phyloP scores from a whole-genome alignment of 495 filamentous ascomycete species.

The Thermothielavioides terrestris region DNA sequence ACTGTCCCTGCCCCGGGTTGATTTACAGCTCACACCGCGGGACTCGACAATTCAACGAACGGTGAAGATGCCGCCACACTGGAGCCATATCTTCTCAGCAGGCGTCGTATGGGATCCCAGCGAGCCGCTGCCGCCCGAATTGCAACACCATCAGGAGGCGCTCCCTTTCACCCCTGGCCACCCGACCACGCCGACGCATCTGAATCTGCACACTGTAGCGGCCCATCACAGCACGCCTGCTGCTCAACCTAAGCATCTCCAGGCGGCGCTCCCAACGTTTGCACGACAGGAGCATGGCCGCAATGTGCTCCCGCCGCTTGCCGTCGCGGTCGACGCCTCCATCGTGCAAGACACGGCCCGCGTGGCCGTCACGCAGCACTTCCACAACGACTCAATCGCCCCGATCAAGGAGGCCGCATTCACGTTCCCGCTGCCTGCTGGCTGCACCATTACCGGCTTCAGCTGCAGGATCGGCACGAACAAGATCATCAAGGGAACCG shows the following conservation, averaged over 20 bases:
- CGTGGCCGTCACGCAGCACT: slow-evolving; percentile 9
- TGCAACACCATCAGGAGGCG: background rate
- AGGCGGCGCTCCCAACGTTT: background rate
- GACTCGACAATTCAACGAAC: too few species aligned
- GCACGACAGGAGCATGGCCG: slow-evolving; percentile 5
- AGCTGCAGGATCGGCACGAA: slow-evolving; percentile 4
- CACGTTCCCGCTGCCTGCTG: slow-evolving; percentile 12
- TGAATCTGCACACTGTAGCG: too few species aligned
- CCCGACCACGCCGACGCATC: too few species aligned
- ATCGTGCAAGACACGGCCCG: slow-evolving; percentile 12
- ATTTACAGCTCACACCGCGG: too few species aligned
- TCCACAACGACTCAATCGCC: slow-evolving; percentile 10
- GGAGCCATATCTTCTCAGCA: background rate
- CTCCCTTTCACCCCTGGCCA: too few species aligned
- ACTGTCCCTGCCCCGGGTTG: too few species aligned
- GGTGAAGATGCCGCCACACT: background rate
- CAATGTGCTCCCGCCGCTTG: slow-evolving; percentile 11
- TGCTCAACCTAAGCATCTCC: too few species aligned
- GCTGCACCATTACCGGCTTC: slow-evolving; percentile 14
- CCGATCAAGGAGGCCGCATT: slow-evolving; percentile 13
- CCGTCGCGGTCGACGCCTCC: slow-evolving; percentile 9
- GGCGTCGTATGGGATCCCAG: slow-evolving; percentile 9
- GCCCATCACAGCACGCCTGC: too few species aligned
- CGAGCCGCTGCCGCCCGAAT: slow-evolving; percentile 8
- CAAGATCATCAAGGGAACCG: slow-evolving; percentile 8